These are phyloP conservation scores for Chalciporus sphaerocephalus DNA, from an alignment of 768 basidiomycete species.

Conservation along the genomic window DNA sequence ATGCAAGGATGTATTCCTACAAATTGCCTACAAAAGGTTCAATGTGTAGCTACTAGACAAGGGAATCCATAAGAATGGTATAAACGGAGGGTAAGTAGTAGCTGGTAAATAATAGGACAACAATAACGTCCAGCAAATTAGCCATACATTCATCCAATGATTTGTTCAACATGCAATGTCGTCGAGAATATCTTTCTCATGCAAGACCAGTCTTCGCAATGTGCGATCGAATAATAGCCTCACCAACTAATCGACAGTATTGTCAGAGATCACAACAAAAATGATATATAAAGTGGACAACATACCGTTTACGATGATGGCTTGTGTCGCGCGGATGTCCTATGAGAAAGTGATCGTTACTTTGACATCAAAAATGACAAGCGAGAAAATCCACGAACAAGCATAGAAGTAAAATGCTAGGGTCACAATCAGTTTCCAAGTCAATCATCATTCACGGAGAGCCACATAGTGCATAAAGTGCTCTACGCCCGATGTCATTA, in stretches of 20 bases:
- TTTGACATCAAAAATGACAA: background rate
- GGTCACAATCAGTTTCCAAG: constrained; percentile 4
- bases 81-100: constrained; percentile 26
- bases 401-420: constrained; percentile 70
- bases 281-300: constrained; percentile 4
- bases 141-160: constrained; percentile 12
- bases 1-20: constrained; percentile 20
- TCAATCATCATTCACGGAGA: background rate
- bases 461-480: constrained; percentile 58
- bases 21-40: no score
- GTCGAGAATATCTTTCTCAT: constrained; percentile 6
- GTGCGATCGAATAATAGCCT: constrained; percentile 64
- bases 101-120: constrained; percentile 16
- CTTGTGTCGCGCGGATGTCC: constrained; percentile 66
- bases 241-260: constrained; percentile 44
- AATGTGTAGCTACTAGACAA: constrained; percentile 19
- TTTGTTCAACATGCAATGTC: constrained; percentile 6
- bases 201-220: constrained; percentile 49
- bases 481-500: constrained; percentile 55
- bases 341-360: constrained; percentile 21
- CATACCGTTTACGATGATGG: constrained; percentile 59
- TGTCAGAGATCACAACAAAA: constrained; percentile 2
- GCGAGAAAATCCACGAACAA: constrained; percentile 37
- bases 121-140: constrained; percentile 11
- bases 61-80: constrained; percentile 24